phyloP scores from a whole-genome alignment of 2,329 filamentous ascomycete species.

The Dactylellina cionopaga region DNA sequence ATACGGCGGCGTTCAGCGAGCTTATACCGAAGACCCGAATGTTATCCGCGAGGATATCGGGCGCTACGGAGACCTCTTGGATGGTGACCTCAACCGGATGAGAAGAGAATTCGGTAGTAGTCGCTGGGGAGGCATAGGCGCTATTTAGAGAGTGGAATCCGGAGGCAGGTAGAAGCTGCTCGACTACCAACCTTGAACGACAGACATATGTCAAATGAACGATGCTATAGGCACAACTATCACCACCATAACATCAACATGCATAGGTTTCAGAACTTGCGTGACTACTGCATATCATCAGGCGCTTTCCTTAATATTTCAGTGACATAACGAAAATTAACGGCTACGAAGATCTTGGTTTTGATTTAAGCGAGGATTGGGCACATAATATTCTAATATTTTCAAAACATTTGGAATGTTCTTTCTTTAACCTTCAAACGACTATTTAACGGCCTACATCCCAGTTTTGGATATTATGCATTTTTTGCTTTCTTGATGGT shows the following conservation, averaged over 20 bases:
- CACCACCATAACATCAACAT: not conserved
- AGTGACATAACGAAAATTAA: no score
- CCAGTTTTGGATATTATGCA: no score
- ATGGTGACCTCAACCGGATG: slow-evolving; percentile 30
- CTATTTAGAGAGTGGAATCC: slow-evolving; percentile 2
- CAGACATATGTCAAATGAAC: not conserved
- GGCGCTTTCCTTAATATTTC: no score
- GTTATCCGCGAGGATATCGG: slow-evolving; percentile 34
- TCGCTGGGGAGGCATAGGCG: slow-evolving; percentile 38
- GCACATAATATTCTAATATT: no score
- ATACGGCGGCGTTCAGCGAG: slow-evolving; percentile 1
- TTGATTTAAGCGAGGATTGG: no score
- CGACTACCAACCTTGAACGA: slow-evolving; percentile 2
- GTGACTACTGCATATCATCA: no score
- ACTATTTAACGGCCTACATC: not conserved
- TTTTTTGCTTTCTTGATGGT: no score
- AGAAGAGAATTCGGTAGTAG: slow-evolving; percentile 36
- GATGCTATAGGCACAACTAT: not conserved
- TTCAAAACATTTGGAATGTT: slow-evolving; percentile 1
- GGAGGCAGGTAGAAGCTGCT: not conserved
- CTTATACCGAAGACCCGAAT: slow-evolving; percentile 5
- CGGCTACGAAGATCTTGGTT: no score
- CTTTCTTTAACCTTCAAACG: not conserved
- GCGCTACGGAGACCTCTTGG: slow-evolving; percentile 41
- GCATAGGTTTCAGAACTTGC: slow-evolving; percentile 25